Evolutionary conservation across 2,329 filamentous ascomycete species (phyloP).

Genomic region (Verticillium nonalfalfae): DNA sequence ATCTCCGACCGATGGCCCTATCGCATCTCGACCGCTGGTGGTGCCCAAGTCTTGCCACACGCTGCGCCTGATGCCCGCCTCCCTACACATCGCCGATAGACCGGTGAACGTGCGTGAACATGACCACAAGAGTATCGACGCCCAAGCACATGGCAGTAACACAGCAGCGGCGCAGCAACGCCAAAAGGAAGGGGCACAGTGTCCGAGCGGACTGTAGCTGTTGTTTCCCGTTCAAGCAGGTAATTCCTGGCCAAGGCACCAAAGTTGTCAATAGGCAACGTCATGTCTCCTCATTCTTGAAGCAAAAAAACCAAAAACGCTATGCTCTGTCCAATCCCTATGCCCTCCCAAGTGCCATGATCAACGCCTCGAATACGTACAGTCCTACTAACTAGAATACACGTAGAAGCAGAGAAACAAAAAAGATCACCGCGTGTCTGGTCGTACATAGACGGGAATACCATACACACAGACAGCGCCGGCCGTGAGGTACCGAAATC

Average conservation of each 20-base stretch:
- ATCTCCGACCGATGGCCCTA: not conserved
- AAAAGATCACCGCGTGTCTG: constrained; percentile 8
- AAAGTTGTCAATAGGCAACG: not conserved
- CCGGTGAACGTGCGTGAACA: not conserved
- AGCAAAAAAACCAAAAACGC: not conserved
- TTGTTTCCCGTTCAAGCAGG: not conserved
- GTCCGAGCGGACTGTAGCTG: not conserved
- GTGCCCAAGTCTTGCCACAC: not conserved
- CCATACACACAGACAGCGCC: constrained; percentile 93
- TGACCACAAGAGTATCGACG: not conserved
- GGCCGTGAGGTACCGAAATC: constrained; percentile 85
- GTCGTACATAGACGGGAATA: constrained; percentile 75
- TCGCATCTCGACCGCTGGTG: not conserved
- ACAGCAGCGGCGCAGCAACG: too few species aligned
- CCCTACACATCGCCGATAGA: not conserved
- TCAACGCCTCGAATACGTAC: not conserved
- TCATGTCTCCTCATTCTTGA: not conserved
- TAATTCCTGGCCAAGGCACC: too few species aligned
- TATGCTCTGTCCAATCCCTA: not conserved
- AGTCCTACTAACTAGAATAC: not conserved
- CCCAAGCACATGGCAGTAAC: not conserved
- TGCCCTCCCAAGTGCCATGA: not conserved
- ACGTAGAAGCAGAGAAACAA: not conserved
- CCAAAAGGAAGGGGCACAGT: not conserved
- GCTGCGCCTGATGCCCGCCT: not conserved